A percentile compares a stretch with the other conserved stretches of the same genome.
Conservation (phyloP, 768 basidiomycete species). For the Steccherinum ochraceum region DNA sequence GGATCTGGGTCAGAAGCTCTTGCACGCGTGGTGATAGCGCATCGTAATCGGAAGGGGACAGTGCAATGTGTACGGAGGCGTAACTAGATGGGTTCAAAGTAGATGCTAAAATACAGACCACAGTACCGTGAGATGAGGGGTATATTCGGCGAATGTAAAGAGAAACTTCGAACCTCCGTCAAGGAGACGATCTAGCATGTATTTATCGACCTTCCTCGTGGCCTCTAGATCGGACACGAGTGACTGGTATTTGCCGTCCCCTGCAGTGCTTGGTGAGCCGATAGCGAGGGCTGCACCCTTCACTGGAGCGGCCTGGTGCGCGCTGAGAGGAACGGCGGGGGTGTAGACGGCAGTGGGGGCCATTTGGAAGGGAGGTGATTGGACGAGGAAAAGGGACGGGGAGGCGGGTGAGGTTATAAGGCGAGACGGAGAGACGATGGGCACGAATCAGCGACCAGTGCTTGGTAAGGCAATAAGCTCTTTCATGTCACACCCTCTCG, state of each 20-base stretch:
- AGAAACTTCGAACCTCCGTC: constrained; percentile 57
- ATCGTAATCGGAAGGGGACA: constrained; percentile 59
- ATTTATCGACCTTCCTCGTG: constrained; percentile 57
- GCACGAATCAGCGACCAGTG: not conserved
- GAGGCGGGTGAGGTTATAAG: not conserved
- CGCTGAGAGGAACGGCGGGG: constrained; percentile 13
- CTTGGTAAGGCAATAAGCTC: not conserved
- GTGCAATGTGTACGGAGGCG: constrained; percentile 61
- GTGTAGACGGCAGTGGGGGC: constrained; percentile 52
- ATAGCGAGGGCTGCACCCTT: constrained; percentile 61
- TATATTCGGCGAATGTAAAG: constrained; percentile 4
- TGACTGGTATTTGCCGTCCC: constrained; percentile 73
- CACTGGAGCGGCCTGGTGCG: constrained; percentile 20
- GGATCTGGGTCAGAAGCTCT: constrained; percentile 52
- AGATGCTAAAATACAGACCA: constrained; percentile 39
- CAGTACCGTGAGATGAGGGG: constrained; percentile 3
- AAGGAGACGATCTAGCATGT: constrained; percentile 77
- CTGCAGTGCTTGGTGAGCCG: constrained; percentile 72
- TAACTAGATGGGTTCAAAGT: constrained; percentile 48
- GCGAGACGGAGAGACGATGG: not conserved
- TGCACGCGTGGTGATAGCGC: constrained; percentile 45
- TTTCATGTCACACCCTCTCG: not conserved
- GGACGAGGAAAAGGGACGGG: not conserved
- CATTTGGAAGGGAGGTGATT: constrained; percentile 31
- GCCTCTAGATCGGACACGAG: constrained; percentile 55